Conservation (phyloP, 2,329 filamentous ascomycete genomes). For the Exophiala sp. region DNA sequence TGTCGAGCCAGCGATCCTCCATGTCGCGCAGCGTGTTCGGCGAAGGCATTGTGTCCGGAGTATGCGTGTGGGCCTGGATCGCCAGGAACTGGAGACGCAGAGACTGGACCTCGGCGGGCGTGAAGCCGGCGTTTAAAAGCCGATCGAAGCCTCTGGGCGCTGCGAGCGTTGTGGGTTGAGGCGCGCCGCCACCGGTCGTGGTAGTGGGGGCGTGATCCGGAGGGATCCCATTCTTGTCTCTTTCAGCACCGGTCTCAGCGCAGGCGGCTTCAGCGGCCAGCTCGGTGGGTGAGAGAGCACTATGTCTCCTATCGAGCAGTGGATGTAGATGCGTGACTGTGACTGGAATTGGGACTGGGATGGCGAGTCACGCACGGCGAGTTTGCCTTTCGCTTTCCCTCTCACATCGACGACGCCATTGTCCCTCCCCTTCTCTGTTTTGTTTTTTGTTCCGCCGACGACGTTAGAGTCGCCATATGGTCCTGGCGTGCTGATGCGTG, state of each 20-base stretch:
- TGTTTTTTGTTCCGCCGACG: slow-evolving; percentile 13
- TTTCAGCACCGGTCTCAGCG: slow-evolving; percentile 9
- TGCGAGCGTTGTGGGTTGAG: slow-evolving; percentile 43
- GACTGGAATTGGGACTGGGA: no score
- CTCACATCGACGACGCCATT: no score
- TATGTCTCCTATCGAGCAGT: slow-evolving; percentile 82
- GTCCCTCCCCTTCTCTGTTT: slow-evolving; percentile 12
- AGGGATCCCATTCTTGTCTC: no score
- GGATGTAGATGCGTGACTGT: slow-evolving; percentile 74
- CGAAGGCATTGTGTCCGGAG: slow-evolving; percentile 81
- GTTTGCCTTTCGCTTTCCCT: slow-evolving; percentile 73
- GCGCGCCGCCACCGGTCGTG: neutral
- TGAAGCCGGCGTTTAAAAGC: slow-evolving; percentile 74
- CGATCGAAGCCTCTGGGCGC: slow-evolving; percentile 81
- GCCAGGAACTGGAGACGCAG: slow-evolving; percentile 83
- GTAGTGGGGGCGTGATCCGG: neutral
- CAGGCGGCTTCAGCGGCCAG: slow-evolving; percentile 58
- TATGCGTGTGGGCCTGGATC: slow-evolving; percentile 74
- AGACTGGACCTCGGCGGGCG: slow-evolving; percentile 71
- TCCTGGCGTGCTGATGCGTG: slow-evolving; percentile 35
- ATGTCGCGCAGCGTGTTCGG: slow-evolving; percentile 67
- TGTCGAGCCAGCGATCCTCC: slow-evolving; percentile 89
- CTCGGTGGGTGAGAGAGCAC: slow-evolving; percentile 62
- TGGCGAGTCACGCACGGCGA: slow-evolving; percentile 48
- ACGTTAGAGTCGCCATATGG: slow-evolving; percentile 18